Evolutionary conservation across 1,284 basidiomycete species (phyloP), one percentile per base, ranked within the genome.

Genomic region (Moesziomyces parantarcticus): DNA sequence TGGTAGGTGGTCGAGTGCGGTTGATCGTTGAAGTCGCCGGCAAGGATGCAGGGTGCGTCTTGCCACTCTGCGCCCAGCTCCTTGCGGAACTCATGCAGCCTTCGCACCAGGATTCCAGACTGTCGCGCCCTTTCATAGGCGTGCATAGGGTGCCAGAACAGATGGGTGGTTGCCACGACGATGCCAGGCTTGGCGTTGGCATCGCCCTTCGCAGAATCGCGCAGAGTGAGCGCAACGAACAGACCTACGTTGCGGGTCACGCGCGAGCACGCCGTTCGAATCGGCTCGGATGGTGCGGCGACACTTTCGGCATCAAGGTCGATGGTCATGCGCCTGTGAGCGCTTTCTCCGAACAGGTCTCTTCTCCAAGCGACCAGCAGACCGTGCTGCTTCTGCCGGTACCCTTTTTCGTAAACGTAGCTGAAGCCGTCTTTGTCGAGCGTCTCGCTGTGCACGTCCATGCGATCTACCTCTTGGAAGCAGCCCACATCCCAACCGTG

Each of bases 21-120:
- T 39, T 90, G 86, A 55, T 94, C 94, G 84, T 98, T 98, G 85
- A 98, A 94, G 84, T 98, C 96, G 71, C 95, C 95, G 0, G 91
- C 90, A 39, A 97, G 85, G 58, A 97, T 86, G 61, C 90, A 90
- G 0, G 93, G 91, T 91, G 92, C 95, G 45, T 86, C 63, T 5
- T 83, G 78, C 60, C 86, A 86, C 2, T 80, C 79, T 44, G 87
- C 84, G 4, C 86, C 86, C 8, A 87, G 78, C 29, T 55, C 59
- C 14, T 68, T 41, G 25, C 75, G 88, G 78, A 92, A 93, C 42
- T 84, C 85, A 36, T 85, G 68, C 10, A 90, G 87, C 76, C 91
- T 90, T 32, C 91, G 89, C 25, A 92, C 80, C 1, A 97, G 84
- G 40, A 88, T 77, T 1, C 86, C 84, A 0, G 85, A 83, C 74